Conservation (phyloP, 768 basidiomycete species). For the Ramaria sp. region DNA sequence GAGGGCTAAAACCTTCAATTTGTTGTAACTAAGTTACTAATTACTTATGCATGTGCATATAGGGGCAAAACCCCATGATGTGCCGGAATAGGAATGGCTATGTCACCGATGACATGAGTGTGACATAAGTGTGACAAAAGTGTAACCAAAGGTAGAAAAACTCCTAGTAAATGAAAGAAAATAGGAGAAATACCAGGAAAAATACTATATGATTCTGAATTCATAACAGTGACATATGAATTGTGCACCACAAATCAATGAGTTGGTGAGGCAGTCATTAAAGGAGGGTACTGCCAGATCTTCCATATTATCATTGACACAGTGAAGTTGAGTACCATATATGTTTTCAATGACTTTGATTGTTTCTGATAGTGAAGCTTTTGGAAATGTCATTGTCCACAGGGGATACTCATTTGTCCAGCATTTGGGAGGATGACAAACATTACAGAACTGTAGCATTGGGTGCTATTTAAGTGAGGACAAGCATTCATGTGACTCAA, state of each 20-base stretch:
- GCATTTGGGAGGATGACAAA: neutral
- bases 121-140: too few relatives aligned
- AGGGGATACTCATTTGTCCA: neutral
- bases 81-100: too few relatives aligned
- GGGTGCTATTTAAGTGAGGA: neutral
- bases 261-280: neutral
- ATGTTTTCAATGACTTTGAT: neutral
- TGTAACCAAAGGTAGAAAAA: too few relatives aligned
- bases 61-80: too few relatives aligned
- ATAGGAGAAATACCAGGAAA: too few relatives aligned
- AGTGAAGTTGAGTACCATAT: neutral
- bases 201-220: too few relatives aligned
- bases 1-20: too few relatives aligned
- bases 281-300: neutral
- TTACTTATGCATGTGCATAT: too few relatives aligned
- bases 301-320: neutral
- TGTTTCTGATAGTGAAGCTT: neutral
- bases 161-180: too few relatives aligned
- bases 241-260: neutral
- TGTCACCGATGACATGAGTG: too few relatives aligned
- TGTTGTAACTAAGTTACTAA: too few relatives aligned
- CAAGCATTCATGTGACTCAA: neutral
- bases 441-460: neutral
- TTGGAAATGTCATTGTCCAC: neutral
- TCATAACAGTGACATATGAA: too few relatives aligned